Evolutionary conservation across 176 grass and related monocot genomes (phyloP), one percentile per base, ranked within the genome.

Genomic region (Melocanna baccifera): DNA sequence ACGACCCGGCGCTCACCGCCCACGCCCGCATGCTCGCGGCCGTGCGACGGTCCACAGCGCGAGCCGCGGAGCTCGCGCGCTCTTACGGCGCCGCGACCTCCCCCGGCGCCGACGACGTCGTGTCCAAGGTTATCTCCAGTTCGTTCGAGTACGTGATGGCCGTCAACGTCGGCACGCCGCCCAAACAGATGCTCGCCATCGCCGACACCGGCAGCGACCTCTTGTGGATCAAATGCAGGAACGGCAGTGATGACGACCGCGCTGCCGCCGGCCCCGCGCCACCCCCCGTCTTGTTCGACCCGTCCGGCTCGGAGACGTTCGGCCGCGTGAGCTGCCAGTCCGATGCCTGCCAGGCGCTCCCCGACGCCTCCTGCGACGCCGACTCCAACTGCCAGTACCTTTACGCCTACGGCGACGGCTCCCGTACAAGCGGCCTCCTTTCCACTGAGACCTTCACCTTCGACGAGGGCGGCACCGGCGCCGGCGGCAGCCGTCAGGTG

Each of bases 151-250:
- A 93, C 86, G 74, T 87, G 11, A 86, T 91, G 41, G 41, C 63
- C 5, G 52, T 91, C 37, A 57, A 57, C 26, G 16, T 97, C 22
- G 94, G 94, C 12, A 89, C 88, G 59, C 89, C 91, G 9, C 22
- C 89, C 14, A 84, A 41, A 2, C 30, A 76, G 28, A 6, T 88
- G 30, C 79, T 90, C 12, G 89, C 79, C 41, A 81, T 88, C 74
- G 82, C 69, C 45, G 89, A 97, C 83, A 97, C 91, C 4, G 91
- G 91, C 20, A 93, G 94, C 62, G 91, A 93, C 78, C 91, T 97
- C 53, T 39, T 83, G 43, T 97, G 91, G 91, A 7, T 86, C 0
- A 74, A 66, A 15, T 94, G 91, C 78, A 28, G 48, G 11, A 69
- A 81, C 23, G 63, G 67, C 64, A 23, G 10, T 37, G 0, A 1